phyloP scores from a whole-genome alignment of 139 green algal genomes.

The Chlorella sp. region DNA sequence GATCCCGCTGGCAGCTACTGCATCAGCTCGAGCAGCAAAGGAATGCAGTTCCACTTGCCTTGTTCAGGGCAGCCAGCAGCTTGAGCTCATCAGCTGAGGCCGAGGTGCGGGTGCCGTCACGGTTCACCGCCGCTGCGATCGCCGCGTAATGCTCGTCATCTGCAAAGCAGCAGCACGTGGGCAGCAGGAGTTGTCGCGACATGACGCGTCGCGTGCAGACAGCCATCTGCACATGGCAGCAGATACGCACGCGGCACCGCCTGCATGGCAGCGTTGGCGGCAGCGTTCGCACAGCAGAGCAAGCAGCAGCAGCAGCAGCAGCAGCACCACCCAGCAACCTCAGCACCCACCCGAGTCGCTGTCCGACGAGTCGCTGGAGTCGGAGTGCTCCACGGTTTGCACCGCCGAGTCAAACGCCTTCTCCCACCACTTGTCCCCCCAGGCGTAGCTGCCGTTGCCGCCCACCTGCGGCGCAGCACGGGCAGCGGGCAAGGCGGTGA shows the following conservation, averaged over 20 bases:
- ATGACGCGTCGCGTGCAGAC: too few relatives aligned
- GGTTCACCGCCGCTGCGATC: slow-evolving; percentile 44
- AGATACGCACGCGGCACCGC: too few relatives aligned
- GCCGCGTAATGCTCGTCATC: slow-evolving; percentile 19
- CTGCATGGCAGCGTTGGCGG: too few relatives aligned
- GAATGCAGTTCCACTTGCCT: not conserved
- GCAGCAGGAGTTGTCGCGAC: not conserved
- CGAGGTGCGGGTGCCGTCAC: slow-evolving; percentile 67
- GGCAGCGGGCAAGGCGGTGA: not conserved
- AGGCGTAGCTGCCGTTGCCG: slow-evolving; percentile 58
- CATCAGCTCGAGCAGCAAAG: too few relatives aligned
- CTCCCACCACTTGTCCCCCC: slow-evolving; percentile 84
- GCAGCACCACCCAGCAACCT: not conserved
- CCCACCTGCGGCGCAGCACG: slow-evolving; percentile 62
- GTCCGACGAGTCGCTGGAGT: slow-evolving; percentile 27
- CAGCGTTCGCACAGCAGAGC: too few relatives aligned
- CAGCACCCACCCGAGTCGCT: slow-evolving; percentile 15
- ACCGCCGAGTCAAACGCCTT: slow-evolving; percentile 70
- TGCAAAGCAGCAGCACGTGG: not conserved
- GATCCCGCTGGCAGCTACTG: too few relatives aligned
- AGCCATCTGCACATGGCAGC: not conserved
- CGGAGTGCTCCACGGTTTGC: slow-evolving; percentile 39
- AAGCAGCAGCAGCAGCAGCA: not conserved
- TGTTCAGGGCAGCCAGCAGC: slow-evolving; percentile 67
- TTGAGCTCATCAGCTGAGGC: slow-evolving; percentile 66